Evolutionary conservation across 306 rosid genomes (phyloP).

Genomic region (Prunus dulcis): DNA sequence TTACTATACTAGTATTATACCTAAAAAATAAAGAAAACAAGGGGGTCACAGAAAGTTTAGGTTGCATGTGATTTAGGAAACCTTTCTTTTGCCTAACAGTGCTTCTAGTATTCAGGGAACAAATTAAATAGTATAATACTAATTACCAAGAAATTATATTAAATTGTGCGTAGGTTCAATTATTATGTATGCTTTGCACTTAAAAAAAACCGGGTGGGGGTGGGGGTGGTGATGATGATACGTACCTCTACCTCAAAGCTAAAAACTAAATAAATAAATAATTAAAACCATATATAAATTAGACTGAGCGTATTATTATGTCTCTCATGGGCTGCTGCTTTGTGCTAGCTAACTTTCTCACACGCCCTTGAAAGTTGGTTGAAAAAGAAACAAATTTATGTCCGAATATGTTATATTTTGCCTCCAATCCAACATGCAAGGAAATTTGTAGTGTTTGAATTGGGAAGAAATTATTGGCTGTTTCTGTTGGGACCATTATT

Average conservation of each 20-base stretch:
- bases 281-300: neutral
- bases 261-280: no score
- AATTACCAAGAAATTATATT: neutral
- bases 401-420: neutral
- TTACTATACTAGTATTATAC: neutral
- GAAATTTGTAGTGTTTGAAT: no score
- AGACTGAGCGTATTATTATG: neutral
- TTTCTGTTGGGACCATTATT: no score
- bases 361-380: conserved; percentile 26
- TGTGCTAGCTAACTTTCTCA: conserved; percentile 27
- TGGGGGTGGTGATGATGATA: neutral
- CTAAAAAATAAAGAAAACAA: neutral
- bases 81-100: neutral
- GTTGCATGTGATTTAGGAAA: conserved; percentile 9
- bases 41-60: neutral
- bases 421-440: no score
- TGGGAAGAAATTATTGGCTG: no score
- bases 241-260: neutral
- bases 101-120: neutral
- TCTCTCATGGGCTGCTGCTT: neutral
- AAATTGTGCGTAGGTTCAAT: neutral
- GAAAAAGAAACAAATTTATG: neutral
- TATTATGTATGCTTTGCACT: neutral
- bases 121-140: neutral
- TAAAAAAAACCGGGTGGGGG: no score